Evolutionary conservation across 2,329 filamentous ascomycete species (phyloP), one percentile per base, ranked within the genome.

Genomic region (Alternaria novae-zelandiae): DNA sequence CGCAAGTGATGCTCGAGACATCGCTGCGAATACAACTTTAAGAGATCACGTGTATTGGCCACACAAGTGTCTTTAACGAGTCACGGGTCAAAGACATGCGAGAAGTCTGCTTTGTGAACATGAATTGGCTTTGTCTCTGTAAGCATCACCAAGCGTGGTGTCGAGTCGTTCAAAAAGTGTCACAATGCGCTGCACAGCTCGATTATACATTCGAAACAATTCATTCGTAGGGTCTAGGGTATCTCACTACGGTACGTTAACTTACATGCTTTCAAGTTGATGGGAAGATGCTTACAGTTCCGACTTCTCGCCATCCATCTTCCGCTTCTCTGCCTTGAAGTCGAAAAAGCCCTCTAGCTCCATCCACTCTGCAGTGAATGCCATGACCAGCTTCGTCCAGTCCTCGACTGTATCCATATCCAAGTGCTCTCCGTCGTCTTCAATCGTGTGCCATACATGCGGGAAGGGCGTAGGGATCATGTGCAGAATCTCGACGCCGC

Each of bases 351-450:
- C 77, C 43, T 80, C 78, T 59, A 80, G 60, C 20, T 97, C 94
- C 88, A 99, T 90, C 94, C 95, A 99, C 81, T 98, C 95, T 0
- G 91, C 93, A 15, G 89, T 87, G 81, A 99, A 99, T 0, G 90
- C 94, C 6, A 92, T 91, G 8, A 95, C 85, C 36, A 99, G 89
- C 77, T 88, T 89, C 20, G 92, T 89, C 96, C 96, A 99, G 78
- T 99, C 96, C 72, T 92, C 88, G 21, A 94, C 88, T 0, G 92
- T 96, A 6, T 89, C 85, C 71, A 91, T 83, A 78, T 99, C 93
- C 55, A 99, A 82, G 79, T 98, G 92, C 69, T 91, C 90, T 5
- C 88, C 96, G 72, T 97, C 91, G 75, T 99, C 96, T 0, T 89
- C 83, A 69, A 94, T 89, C 1, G 86, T 90, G 80, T 99, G 96